Evolutionary conservation across 148 eudicot genomes (phyloP).

Genomic region (Rhododendron vialii): DNA sequence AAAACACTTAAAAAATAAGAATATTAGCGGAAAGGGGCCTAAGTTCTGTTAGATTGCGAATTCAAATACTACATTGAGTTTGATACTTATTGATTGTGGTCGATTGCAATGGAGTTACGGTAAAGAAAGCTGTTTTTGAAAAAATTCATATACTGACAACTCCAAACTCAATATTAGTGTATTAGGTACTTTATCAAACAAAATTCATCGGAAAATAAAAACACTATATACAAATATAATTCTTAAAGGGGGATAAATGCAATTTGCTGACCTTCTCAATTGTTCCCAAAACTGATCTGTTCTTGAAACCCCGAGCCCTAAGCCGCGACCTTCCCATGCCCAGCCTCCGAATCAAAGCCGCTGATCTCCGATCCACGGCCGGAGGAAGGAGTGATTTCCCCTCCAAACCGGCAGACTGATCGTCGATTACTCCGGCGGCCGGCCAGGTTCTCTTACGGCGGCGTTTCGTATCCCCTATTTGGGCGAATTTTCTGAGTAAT

Average conservation of each 20-base stretch:
- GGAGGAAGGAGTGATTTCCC: conserved; percentile 48
- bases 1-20: too few relatives aligned
- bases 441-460: conserved; percentile 6
- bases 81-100: too few relatives aligned
- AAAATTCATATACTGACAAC: too few relatives aligned
- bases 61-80: too few relatives aligned
- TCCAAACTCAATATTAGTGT: not conserved
- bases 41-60: too few relatives aligned
- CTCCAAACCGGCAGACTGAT: conserved; percentile 16
- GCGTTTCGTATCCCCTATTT: conserved; percentile 34
- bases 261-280: conserved; percentile 52
- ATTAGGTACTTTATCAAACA: not conserved
- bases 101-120: too few relatives aligned
- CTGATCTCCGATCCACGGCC: conserved; percentile 16
- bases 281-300: conserved; percentile 45
- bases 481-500: conserved; percentile 71
- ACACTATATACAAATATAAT: not conserved
- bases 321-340: conserved; percentile 42
- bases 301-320: conserved; percentile 32
- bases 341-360: conserved; percentile 28
- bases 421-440: not conserved
- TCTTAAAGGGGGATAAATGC: not conserved
- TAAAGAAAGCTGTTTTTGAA: too few relatives aligned
- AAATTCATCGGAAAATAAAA: not conserved
- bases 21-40: too few relatives aligned